A percentile compares a stretch with the other conserved stretches of the same genome.
Evolutionary conservation across 2,329 filamentous ascomycete species (phyloP).

Genomic region (Trichophyton simii): DNA sequence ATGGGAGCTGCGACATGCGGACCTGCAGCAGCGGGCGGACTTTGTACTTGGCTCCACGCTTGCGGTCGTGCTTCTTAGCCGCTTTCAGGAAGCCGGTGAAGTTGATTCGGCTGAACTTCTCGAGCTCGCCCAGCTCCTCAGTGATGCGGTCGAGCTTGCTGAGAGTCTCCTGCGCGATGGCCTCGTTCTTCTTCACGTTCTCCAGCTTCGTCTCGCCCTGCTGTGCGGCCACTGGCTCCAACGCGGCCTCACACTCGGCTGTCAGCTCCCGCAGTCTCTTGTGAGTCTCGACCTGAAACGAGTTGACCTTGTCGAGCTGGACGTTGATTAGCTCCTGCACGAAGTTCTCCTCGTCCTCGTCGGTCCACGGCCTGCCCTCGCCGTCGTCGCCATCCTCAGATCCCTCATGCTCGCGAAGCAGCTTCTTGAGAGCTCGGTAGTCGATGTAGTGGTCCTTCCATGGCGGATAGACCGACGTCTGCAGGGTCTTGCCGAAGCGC

Average conservation of each 20-base stretch:
- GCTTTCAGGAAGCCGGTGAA: conserved; percentile 98
- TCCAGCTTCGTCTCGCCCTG: conserved; percentile 24
- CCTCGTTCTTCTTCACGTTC: conserved; percentile 33
- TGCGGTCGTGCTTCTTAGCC: conserved; percentile 96
- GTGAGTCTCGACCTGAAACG: conserved; percentile 74
- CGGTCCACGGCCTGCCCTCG: conserved; percentile 58
- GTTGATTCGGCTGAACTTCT: conserved; percentile 91
- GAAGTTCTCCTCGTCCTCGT: conserved; percentile 84
- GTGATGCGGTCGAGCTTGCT: conserved; percentile 61
- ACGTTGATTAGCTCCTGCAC: conserved; percentile 90
- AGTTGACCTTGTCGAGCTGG: conserved; percentile 86
- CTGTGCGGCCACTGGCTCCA: conserved; percentile 45
- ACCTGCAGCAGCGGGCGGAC: conserved; percentile 87
- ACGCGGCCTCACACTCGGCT: conserved; percentile 52
- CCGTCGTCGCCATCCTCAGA: conserved; percentile 41
- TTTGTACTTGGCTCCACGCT: conserved; percentile 72
- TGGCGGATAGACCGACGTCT: conserved; percentile 64
- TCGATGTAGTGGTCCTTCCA: conserved; percentile 95
- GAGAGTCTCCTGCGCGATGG: conserved; percentile 57
- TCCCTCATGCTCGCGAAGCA: conserved; percentile 64
- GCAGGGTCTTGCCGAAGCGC: conserved; percentile 87
- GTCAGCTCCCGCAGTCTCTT: conserved; percentile 71
- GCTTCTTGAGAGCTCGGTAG: conserved; percentile 80
- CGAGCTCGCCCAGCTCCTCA: conserved; percentile 81
- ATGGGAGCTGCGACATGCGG: conserved; percentile 72